Evolutionary conservation across 805 yeast species (phyloP).

Genomic region (Schwanniomyces occidentalis): DNA sequence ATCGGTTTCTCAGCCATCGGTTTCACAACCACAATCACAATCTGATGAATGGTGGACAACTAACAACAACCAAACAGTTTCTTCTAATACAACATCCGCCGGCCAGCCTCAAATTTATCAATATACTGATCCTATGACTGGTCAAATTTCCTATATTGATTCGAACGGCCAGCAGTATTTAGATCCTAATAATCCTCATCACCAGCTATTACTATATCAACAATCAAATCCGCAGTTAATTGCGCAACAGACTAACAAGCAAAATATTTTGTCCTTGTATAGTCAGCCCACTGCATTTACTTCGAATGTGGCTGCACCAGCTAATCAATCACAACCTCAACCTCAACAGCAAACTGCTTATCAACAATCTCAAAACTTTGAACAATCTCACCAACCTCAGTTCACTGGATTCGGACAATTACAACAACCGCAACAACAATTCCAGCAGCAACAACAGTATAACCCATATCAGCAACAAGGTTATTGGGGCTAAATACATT

Average conservation of each 20-base stretch:
- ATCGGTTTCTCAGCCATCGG: slow-evolving; percentile 19
- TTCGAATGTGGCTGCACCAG: slow-evolving; percentile 24
- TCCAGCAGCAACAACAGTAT: slow-evolving; percentile 15
- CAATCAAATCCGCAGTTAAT: slow-evolving; percentile 34
- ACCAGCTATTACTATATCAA: slow-evolving; percentile 38
- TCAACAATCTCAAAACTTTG: slow-evolving; percentile 8
- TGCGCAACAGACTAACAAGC: slow-evolving; percentile 40
- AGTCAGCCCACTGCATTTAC: slow-evolving; percentile 34
- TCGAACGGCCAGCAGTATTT: slow-evolving; percentile 64
- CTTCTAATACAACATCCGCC: slow-evolving; percentile 17
- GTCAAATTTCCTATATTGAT: slow-evolving; percentile 65
- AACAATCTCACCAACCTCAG: slow-evolving; percentile 10
- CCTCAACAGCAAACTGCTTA: slow-evolving; percentile 11
- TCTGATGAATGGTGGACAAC: slow-evolving; percentile 36
- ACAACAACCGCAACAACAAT: slow-evolving; percentile 11
- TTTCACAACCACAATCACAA: slow-evolving; percentile 10
- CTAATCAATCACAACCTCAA: slow-evolving; percentile 6
- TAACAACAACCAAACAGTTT: slow-evolving; percentile 5
- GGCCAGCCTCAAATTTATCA: slow-evolving; percentile 56
- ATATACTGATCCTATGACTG: slow-evolving; percentile 71
- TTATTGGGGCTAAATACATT: too few species aligned
- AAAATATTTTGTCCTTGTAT: slow-evolving; percentile 42
- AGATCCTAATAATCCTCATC: slow-evolving; percentile 48
- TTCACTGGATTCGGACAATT: slow-evolving; percentile 8
- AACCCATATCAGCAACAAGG: slow-evolving; percentile 6